These are phyloP conservation scores for Kazachstania taianensis DNA, from an alignment of 805 yeast genomes.

Conservation along the genomic window DNA sequence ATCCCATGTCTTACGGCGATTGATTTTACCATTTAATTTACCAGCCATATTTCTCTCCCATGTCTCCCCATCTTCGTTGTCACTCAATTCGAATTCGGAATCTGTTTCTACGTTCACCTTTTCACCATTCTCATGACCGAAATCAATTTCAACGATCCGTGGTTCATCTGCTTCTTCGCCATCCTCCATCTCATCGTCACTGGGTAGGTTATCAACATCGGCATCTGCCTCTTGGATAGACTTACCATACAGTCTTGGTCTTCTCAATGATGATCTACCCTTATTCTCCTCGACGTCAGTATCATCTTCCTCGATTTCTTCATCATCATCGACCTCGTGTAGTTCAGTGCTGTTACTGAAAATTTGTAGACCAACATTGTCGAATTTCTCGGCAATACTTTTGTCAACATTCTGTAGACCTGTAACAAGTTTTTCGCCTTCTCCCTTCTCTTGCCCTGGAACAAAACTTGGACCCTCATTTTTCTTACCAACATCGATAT, in stretches of 20 bases:
- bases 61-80: constrained; percentile 26
- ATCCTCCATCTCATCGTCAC: constrained; percentile 37
- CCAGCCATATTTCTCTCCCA: constrained; percentile 43
- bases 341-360: constrained; percentile 55
- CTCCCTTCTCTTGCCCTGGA: constrained; percentile 59
- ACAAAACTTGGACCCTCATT: constrained; percentile 36
- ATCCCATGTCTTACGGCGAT: constrained; percentile 54
- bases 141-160: constrained; percentile 40
- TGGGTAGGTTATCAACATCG: constrained; percentile 35
- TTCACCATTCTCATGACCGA: constrained; percentile 31
- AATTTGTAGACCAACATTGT: constrained; percentile 63
- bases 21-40: constrained; percentile 43
- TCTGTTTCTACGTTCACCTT: constrained; percentile 41
- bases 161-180: constrained; percentile 34
- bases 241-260: constrained; percentile 48
- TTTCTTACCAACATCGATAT: constrained; percentile 49
- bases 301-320: constrained; percentile 27
- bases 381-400: constrained; percentile 47
- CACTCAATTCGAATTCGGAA: constrained; percentile 37
- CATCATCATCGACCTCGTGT: constrained; percentile 35
- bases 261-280: constrained; percentile 61
- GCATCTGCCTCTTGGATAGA: constrained; percentile 38
- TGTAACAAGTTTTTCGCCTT: constrained; percentile 81
- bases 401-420: constrained; percentile 62
- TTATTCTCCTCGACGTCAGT: constrained; percentile 30